Conservation (phyloP, 1,284 basidiomycete species). For the Cutaneotrichosporon mucoides region DNA sequence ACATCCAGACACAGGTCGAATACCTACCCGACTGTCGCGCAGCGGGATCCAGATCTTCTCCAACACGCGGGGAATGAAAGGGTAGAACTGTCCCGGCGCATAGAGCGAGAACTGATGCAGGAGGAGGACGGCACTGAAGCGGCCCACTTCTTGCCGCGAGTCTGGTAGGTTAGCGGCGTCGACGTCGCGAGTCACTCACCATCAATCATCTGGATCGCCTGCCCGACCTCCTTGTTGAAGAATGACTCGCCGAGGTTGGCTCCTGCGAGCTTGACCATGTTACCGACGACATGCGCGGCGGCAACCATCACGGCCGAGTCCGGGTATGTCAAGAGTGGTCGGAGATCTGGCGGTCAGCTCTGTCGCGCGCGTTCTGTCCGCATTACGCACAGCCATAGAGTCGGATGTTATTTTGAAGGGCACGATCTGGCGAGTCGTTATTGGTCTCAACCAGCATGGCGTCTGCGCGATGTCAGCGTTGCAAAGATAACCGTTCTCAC, state of each 20-base stretch:
- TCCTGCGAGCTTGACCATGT: conserved; percentile 47
- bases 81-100: conserved; percentile 77
- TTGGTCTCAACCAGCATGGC: conserved; percentile 40
- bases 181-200: conserved; percentile 26
- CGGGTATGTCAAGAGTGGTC: conserved; percentile 44
- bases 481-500: conserved; percentile 17
- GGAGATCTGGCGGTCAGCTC: conserved; percentile 31
- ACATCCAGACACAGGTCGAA: too few species aligned
- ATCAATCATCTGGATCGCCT: conserved; percentile 44
- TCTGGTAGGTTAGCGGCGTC: conserved; percentile 23
- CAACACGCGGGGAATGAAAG: conserved; percentile 78
- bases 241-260: conserved; percentile 45
- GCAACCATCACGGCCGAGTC: conserved; percentile 49
- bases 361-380: too few species aligned
- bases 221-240: conserved; percentile 47
- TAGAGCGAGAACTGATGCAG: conserved; percentile 85
- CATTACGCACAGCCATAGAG: conserved; percentile 41
- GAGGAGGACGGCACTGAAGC: conserved; percentile 58
- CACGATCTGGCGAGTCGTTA: conserved; percentile 45
- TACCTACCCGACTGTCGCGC: conserved; percentile 68
- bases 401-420: conserved; percentile 42
- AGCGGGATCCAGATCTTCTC: conserved; percentile 87
- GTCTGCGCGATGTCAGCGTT: conserved; percentile 19
- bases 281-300: conserved; percentile 44
- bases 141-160: conserved; percentile 43